Evolutionary conservation across 257 asterid species (phyloP).

Genomic region (Apocynum venetum): DNA sequence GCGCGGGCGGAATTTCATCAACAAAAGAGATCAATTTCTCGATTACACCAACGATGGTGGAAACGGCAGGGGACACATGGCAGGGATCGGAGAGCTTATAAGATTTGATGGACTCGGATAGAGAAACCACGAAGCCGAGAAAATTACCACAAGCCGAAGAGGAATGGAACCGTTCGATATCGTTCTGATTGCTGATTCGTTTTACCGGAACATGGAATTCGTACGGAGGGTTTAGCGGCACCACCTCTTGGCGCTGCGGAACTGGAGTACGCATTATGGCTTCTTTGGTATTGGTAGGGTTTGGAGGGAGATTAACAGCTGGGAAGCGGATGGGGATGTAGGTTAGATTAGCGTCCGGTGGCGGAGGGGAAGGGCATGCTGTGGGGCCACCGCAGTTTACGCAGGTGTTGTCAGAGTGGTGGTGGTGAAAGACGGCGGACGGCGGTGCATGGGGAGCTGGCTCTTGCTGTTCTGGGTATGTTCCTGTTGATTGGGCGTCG

Average conservation of each 20-base stretch:
- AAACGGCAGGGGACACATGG: conserved; percentile 49
- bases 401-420: conserved; percentile 28
- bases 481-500: too few relatives aligned
- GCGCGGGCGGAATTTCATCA: conserved; percentile 74
- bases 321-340: conserved; percentile 92
- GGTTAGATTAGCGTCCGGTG: conserved; percentile 54
- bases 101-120: conserved; percentile 67
- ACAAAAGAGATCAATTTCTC: conserved; percentile 45
- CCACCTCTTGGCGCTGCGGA: conserved; percentile 59
- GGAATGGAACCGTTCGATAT: conserved; percentile 55
- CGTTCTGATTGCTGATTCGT: conserved; percentile 53
- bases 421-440: conserved; percentile 16
- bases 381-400: conserved; percentile 79
- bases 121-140: conserved; percentile 73
- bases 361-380: conserved; percentile 51
- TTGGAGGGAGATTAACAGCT: conserved; percentile 67
- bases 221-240: conserved; percentile 52
- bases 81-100: conserved; percentile 66
- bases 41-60: conserved; percentile 35
- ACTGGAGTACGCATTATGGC: conserved; percentile 85
- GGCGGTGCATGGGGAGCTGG: conserved; percentile 11
- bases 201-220: conserved; percentile 52
- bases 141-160: conserved; percentile 51
- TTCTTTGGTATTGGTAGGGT: conserved; percentile 66
- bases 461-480: not conserved